Conservation (phyloP, 2,329 filamentous ascomycete species). For the Nemania bipapillata region DNA sequence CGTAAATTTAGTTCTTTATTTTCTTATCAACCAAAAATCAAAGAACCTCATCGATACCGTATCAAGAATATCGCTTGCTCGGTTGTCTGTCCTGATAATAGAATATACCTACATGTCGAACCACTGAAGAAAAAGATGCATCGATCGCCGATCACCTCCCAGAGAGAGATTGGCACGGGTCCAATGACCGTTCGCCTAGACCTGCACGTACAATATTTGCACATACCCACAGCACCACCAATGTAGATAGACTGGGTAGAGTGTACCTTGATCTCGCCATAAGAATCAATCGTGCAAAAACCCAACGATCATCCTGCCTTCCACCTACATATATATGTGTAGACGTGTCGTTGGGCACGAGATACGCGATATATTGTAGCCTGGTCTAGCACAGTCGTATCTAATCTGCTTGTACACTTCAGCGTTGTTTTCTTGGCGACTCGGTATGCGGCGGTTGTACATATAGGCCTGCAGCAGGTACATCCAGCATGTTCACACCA, state of each 20-base stretch:
- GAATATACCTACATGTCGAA: not conserved
- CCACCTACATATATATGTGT: not conserved
- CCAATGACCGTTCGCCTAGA: slow-evolving; percentile 5
- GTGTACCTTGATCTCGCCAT: not conserved
- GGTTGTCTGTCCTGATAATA: not conserved
- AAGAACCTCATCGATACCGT: not conserved
- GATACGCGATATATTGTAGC: not conserved
- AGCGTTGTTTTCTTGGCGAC: not conserved
- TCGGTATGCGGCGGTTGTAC: not conserved
- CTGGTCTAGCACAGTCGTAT: too few species aligned
- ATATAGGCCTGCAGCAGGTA: not conserved
- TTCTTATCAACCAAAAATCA: not conserved
- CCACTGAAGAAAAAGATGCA: not conserved
- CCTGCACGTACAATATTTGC: slow-evolving; percentile 1
- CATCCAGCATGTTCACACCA: not conserved
- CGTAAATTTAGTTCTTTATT: not conserved
- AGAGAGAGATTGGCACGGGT: not conserved
- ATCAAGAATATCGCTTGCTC: not conserved
- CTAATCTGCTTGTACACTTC: not conserved
- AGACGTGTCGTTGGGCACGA: not conserved
- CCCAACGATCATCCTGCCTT: not conserved
- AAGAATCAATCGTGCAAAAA: not conserved
- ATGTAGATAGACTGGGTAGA: too few species aligned
- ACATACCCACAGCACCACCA: slow-evolving; percentile 1
- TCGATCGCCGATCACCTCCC: not conserved